Evolutionary conservation across 257 asterid genomes (phyloP), one percentile per base, ranked within the genome.

Genomic region (Penstemon eatonii): DNA sequence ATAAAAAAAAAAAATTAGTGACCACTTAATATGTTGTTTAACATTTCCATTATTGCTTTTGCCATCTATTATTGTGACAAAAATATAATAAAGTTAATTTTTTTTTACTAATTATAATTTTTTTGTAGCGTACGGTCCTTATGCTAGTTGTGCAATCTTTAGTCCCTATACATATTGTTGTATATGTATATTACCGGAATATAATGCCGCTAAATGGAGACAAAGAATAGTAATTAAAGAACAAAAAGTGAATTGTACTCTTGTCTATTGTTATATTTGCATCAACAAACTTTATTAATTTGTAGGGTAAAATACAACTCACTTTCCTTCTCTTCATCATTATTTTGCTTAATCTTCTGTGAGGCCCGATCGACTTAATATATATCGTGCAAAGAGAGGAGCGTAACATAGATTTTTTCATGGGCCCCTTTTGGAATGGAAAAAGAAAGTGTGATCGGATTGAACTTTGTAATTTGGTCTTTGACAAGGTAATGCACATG

Each of bases 401-500:
- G 95, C 89, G 96, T 68, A 56, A 67, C 36, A 65, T 18, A 18
- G 56, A 66, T 65, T 76, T 63, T 66, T 68, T 68, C 62, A 63
- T 63, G 81, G 83, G 82, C 10, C 80, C 86, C 74, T 67, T 73
- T 63, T 59, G 67, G 33, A 58, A 74, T 67, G 59, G 59, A 64
- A 77, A 45, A 78, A 77, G 79, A 11, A 1, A 57, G 43, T 56
- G 44, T 9, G 81, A 25, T 25, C 33, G 11, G 59, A 37, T 62
- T 7, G 47, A 66, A 67, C 82, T 75, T 57, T 67, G 60, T 58
- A 72, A 74, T 73, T 76, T 77, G 76, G 58, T 67, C 68, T 67
- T 79, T 78, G 74, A 79, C 70, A 70, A 75, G 49, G 12, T 71
- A 61, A 71, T 68, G 88, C 88, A 85, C 90, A 79, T 83, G 85